These are phyloP conservation scores for Pseudoturritis turrita DNA, from an alignment of 345 rosid genomes.

Conservation along the genomic window DNA sequence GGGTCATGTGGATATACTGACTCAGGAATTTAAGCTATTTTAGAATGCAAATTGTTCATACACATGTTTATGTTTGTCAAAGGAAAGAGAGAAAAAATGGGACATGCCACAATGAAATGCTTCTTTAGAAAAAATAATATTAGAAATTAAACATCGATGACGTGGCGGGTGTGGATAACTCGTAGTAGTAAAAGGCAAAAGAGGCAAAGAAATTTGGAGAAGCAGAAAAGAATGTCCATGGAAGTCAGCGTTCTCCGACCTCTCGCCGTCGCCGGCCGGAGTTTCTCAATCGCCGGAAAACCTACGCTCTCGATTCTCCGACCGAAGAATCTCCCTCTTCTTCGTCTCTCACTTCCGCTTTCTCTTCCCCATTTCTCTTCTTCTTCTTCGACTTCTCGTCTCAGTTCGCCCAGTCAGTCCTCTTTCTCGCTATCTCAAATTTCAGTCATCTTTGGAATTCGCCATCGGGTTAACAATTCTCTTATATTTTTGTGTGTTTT, in stretches of 20 bases:
- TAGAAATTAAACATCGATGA: not conserved
- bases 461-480: not conserved
- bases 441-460: not conserved
- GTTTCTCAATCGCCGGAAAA: not conserved
- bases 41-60: too few relatives aligned
- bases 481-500: not conserved
- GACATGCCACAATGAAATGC: too few relatives aligned
- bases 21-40: too few relatives aligned
- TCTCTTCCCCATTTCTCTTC: slow-evolving; percentile 2
- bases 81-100: too few relatives aligned
- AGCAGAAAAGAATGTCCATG: slow-evolving; percentile 23
- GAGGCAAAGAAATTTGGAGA: not conserved
- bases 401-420: slow-evolving; percentile 32
- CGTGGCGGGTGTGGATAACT: slow-evolving; percentile 24
- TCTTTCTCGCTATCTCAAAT: not conserved
- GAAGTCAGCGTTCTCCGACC: slow-evolving; percentile 29
- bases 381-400: slow-evolving; percentile 23
- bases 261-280: slow-evolving; percentile 7
- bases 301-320: not conserved
- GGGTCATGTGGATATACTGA: too few relatives aligned
- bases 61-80: too few relatives aligned
- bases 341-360: slow-evolving; percentile 8
- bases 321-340: not conserved
- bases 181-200: not conserved
- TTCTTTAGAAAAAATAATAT: too few relatives aligned